phyloP scores from a whole-genome alignment of 2,329 filamentous ascomycete genomes.

The Setomelanomma holmii region DNA sequence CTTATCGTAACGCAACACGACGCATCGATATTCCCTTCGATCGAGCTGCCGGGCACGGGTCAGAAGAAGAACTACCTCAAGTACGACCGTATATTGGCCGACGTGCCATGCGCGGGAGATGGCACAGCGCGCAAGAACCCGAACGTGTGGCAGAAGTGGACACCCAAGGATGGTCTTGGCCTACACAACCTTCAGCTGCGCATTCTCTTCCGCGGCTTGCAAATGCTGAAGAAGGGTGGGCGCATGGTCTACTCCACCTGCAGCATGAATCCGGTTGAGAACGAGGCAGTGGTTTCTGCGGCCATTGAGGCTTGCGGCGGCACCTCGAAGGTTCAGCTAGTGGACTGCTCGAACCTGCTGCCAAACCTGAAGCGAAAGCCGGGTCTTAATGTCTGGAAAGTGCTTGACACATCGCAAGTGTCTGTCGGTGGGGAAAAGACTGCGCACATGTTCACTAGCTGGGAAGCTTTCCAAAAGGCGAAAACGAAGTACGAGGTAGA shows the following conservation, averaged over 20 bases:
- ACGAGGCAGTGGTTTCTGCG: slow-evolving; percentile 87
- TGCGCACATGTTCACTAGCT: slow-evolving; percentile 78
- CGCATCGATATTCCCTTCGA: slow-evolving; percentile 91
- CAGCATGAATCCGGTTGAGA: slow-evolving; percentile 98
- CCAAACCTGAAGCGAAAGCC: slow-evolving; percentile 76
- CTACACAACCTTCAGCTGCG: slow-evolving; percentile 86
- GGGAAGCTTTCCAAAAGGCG: slow-evolving; percentile 79
- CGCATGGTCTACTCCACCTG: slow-evolving; percentile 97
- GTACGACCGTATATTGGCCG: slow-evolving; percentile 94
- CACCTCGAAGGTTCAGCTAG: slow-evolving; percentile 76
- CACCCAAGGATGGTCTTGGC: slow-evolving; percentile 83
- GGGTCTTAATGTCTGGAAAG: slow-evolving; percentile 82
- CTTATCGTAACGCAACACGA: slow-evolving; percentile 98
- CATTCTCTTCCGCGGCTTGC: slow-evolving; percentile 88
- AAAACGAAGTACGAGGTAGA: slow-evolving; percentile 64
- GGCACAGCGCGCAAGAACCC: slow-evolving; percentile 93
- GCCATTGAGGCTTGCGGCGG: slow-evolving; percentile 93
- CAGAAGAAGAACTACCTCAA: slow-evolving; percentile 79
- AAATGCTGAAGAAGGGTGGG: slow-evolving; percentile 95
- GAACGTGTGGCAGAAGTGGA: slow-evolving; percentile 95
- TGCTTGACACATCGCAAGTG: slow-evolving; percentile 65
- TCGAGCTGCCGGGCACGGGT: slow-evolving; percentile 74
- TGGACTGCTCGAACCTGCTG: slow-evolving; percentile 82
- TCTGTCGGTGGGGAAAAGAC: slow-evolving; percentile 67
- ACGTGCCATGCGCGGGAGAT: slow-evolving; percentile 96